Percentiles rank a stretch among this genome's conserved stretches.
These are phyloP conservation scores for Geosmithia putterillii DNA, from an alignment of 2,329 filamentous ascomycete species.

Conservation along the genomic window DNA sequence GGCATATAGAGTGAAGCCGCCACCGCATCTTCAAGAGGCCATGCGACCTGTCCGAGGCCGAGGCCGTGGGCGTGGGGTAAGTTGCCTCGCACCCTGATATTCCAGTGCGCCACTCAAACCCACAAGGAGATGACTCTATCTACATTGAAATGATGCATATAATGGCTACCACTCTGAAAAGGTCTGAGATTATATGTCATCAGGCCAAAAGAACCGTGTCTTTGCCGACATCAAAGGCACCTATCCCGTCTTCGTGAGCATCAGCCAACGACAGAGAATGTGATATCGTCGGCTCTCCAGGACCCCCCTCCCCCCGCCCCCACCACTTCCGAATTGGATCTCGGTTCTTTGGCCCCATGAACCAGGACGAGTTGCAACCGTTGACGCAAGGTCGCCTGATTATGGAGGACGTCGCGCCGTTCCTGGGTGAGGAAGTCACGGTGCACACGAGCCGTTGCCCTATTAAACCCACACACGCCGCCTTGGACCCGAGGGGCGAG, in stretches of 20 bases:
- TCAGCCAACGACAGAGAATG: no score
- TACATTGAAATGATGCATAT: neutral
- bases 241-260: neutral
- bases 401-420: neutral
- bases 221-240: neutral
- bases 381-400: neutral
- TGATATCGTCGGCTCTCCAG: neutral
- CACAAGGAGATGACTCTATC: neutral
- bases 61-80: neutral
- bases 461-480: neutral
- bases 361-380: neutral
- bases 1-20: no score
- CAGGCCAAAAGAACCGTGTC: neutral
- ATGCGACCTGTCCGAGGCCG: no score
- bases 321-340: neutral
- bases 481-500: no score
- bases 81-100: neutral
- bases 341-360: neutral
- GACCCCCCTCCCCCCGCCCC: no score
- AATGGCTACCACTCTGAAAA: neutral
- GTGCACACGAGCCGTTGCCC: neutral
- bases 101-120: neutral
- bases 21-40: no score
- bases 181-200: neutral
- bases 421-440: neutral